Percentiles rank a stretch among this genome's conserved stretches.
These are phyloP conservation scores for Cotoneaster glaucophyllus DNA, from an alignment of 306 rosid species.

Conservation along the genomic window DNA sequence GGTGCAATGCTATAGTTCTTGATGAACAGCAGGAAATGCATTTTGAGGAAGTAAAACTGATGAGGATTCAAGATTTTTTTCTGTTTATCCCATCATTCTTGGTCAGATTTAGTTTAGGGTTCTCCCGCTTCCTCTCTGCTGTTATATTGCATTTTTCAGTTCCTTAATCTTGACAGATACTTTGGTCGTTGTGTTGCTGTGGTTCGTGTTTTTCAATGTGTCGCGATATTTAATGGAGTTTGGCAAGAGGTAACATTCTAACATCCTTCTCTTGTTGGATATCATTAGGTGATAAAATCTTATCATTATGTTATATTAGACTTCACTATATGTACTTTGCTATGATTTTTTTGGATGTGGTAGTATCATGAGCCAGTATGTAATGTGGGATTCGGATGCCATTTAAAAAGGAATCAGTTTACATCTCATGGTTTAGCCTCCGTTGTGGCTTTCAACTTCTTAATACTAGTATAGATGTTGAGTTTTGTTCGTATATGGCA, in stretches of 20 bases:
- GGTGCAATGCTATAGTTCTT: neutral
- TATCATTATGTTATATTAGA: neutral
- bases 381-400: neutral
- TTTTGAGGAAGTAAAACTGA: neutral
- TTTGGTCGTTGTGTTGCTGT: constrained; percentile 62
- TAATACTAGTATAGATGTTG: too few relatives aligned
- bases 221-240: constrained; percentile 38
- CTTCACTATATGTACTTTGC: neutral
- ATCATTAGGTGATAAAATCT: neutral
- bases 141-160: constrained; percentile 21
- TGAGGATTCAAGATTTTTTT: neutral
- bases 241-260: constrained; percentile 47
- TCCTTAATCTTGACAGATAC: constrained; percentile 54
- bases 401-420: neutral
- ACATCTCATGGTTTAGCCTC: neutral
- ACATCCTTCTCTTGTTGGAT: neutral
- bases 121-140: neutral
- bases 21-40: too few relatives aligned
- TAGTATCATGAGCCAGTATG: too few relatives aligned
- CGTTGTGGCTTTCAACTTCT: neutral
- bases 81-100: neutral
- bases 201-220: constrained; percentile 56
- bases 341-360: neutral
- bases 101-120: neutral
- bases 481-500: too few relatives aligned